A percentile compares a stretch with the other conserved stretches of the same genome.
Evolutionary conservation across 768 basidiomycete genomes (phyloP).

Genomic region (Mycena alexandri): DNA sequence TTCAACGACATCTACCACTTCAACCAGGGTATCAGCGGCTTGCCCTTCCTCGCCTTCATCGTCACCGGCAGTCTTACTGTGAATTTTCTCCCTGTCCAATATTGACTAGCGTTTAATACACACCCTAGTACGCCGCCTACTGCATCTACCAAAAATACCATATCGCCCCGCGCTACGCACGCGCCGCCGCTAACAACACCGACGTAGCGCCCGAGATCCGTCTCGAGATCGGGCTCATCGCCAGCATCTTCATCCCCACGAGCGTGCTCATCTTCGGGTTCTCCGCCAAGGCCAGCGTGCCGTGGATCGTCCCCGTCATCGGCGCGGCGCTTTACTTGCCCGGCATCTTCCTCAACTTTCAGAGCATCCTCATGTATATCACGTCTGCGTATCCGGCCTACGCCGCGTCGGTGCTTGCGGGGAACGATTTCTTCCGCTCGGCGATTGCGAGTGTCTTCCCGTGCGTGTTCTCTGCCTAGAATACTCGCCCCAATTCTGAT

Average conservation of each 20-base stretch:
- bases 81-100: not conserved
- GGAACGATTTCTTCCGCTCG: conserved; percentile 48
- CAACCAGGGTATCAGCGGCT: conserved; percentile 44
- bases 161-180: conserved; percentile 34
- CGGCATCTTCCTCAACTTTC: conserved; percentile 48
- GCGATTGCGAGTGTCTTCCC: conserved; percentile 41
- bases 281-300: conserved; percentile 42
- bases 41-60: conserved; percentile 46
- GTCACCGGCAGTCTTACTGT: conserved; percentile 34
- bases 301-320: conserved; percentile 52
- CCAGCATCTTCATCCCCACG: conserved; percentile 47
- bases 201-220: conserved; percentile 44
- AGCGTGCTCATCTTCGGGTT: conserved; percentile 51
- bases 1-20: conserved; percentile 49
- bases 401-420: conserved; percentile 48
- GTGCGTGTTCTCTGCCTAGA: not conserved
- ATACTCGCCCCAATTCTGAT: no score
- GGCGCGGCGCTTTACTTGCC: conserved; percentile 46
- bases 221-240: conserved; percentile 48
- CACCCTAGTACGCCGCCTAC: conserved; percentile 30
- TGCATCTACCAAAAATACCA: conserved; percentile 23
- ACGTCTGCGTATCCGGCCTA: conserved; percentile 46
- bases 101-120: not conserved
- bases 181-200: conserved; percentile 20
- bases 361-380: conserved; percentile 44